phyloP scores from a whole-genome alignment of 2,329 filamentous ascomycete species.

The Sporothrix curviconia region DNA sequence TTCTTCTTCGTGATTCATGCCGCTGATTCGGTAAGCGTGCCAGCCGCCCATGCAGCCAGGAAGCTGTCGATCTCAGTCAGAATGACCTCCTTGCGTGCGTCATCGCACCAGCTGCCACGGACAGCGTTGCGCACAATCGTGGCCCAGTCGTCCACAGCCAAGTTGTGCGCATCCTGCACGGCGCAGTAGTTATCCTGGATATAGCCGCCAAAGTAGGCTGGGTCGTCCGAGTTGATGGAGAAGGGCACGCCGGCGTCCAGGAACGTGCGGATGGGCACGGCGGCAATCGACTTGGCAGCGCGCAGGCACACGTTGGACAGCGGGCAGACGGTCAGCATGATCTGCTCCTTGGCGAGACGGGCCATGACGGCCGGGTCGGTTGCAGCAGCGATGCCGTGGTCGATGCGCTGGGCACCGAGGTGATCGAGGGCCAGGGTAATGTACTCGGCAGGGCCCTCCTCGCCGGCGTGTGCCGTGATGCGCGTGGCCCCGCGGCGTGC shows the following conservation, averaged over 20 bases:
- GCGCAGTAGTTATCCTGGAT: slow-evolving; percentile 69
- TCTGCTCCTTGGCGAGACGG: slow-evolving; percentile 49
- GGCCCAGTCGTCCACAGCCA: slow-evolving; percentile 61
- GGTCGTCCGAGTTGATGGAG: slow-evolving; percentile 68
- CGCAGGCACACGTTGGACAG: slow-evolving; percentile 62
- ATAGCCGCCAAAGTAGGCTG: slow-evolving; percentile 70
- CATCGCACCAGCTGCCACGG: slow-evolving; percentile 62
- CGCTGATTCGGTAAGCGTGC: background rate
- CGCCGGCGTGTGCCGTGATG: slow-evolving; percentile 68
- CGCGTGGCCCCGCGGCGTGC: slow-evolving; percentile 34
- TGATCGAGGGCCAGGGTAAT: slow-evolving; percentile 57
- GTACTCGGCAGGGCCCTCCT: slow-evolving; percentile 64
- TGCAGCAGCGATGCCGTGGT: slow-evolving; percentile 64
- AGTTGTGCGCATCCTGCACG: slow-evolving; percentile 63
- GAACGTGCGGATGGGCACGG: slow-evolving; percentile 57
- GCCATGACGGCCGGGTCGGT: slow-evolving; percentile 53
- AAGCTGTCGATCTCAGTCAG: slow-evolving; percentile 39
- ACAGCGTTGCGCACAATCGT: slow-evolving; percentile 56
- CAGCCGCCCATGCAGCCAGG: slow-evolving; percentile 19
- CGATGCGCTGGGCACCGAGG: slow-evolving; percentile 60
- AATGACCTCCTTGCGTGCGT: slow-evolving; percentile 55
- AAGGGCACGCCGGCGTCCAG: slow-evolving; percentile 59
- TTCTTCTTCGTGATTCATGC: background rate
- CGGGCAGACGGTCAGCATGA: slow-evolving; percentile 65
- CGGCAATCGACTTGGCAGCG: slow-evolving; percentile 45